phyloP scores from a whole-genome alignment of 1,139 yeast species.

The Kluyveromyces sp. region DNA sequence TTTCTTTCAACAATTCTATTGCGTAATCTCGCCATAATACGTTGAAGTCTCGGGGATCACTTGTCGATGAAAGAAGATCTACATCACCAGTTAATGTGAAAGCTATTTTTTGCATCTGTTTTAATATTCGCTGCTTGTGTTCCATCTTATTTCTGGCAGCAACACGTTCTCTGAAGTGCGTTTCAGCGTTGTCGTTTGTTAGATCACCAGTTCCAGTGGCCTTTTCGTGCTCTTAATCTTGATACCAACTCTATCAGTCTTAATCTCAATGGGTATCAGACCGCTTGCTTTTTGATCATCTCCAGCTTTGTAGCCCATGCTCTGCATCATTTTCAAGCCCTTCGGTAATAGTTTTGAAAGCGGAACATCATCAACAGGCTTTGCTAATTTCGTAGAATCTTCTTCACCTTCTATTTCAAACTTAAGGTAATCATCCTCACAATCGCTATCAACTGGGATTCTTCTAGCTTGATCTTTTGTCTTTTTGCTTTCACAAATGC shows the following conservation, averaged over 20 bases:
- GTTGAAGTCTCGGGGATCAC: constrained; percentile 29
- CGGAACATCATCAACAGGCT: not conserved
- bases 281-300: constrained; percentile 18
- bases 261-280: constrained; percentile 24
- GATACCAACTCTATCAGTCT: constrained; percentile 12
- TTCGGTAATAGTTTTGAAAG: constrained; percentile 24
- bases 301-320: constrained; percentile 49
- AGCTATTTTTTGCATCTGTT: constrained; percentile 28
- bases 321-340: constrained; percentile 46
- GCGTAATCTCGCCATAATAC: constrained; percentile 33
- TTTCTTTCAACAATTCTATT: constrained; percentile 4
- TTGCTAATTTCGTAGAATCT: too few species aligned
- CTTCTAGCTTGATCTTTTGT: too few species aligned
- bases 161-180: constrained; percentile 19
- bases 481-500: too few species aligned
- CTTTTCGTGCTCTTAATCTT: constrained; percentile 8
- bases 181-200: not conserved
- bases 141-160: constrained; percentile 15
- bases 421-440: too few species aligned
- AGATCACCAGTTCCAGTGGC: not conserved
- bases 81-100: constrained; percentile 28
- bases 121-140: constrained; percentile 11
- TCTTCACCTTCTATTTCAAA: too few species aligned
- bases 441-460: too few species aligned
- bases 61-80: constrained; percentile 17